Evolutionary conservation across 257 asterid species (phyloP), one percentile per base, ranked within the genome.

Genomic region (Plantago ovata): DNA sequence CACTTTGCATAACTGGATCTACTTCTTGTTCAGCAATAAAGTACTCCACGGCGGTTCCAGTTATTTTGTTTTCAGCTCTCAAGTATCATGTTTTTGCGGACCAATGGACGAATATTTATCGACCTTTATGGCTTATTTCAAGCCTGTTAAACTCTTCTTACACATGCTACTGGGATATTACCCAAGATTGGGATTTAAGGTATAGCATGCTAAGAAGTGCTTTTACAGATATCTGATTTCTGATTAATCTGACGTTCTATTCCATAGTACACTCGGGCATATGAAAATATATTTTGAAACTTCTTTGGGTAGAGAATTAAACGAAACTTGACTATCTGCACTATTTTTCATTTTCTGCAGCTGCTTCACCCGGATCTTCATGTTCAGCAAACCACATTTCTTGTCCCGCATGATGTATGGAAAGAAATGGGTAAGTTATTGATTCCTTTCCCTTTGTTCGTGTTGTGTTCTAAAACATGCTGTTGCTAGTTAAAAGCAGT

Each of bases 131-230:
- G 97, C 94, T 93, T 53, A 68, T 89, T 40, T 93, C 97, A 10
- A 73, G 93, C 69, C 94, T 89, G 58, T 28, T 86, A 73, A 93
- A 93, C 77, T 86, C 95, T 15, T 65, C 83, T 49, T 93, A 93
- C 82, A 89, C 99, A 3, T 93, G 89, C 84, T 89, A 93, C 76
- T 93, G 97, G 97, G 99, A 93, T 64, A 69, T 93, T 32, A 81
- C 83, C 20, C 76, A 94, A 47, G 99, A 89, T 67, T 93, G 99
- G 99, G 99, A 93, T 81, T 69, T 93, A 74, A 86, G 97, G 99
- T 89, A 79, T n/a, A 80, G 39, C 23, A 20, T 21, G 41, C 38
- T 28, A 53, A 14, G 19, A 43, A 36, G 23, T 44, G 20, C 47
- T 66, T 64, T 40, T 54, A 7, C n/a, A n/a, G n/a, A n/a, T 15